phyloP scores from a whole-genome alignment of 1,139 yeast genomes.

The Groenewaldozyma sp. region DNA sequence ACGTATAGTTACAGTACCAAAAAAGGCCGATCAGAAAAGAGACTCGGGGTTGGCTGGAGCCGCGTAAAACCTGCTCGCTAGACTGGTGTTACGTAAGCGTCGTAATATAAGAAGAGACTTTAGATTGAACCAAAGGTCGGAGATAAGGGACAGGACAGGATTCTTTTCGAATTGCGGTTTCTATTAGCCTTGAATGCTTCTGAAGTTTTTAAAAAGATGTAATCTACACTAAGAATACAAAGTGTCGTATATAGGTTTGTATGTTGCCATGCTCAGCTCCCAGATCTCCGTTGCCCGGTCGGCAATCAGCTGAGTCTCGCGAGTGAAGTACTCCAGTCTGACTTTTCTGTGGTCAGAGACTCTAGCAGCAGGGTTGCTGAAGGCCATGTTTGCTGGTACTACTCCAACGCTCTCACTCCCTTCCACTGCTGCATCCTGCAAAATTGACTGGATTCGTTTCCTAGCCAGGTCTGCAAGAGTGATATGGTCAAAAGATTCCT shows the following conservation, averaged over 20 bases:
- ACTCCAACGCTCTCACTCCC: background rate
- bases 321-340: constrained; percentile 12
- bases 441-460: constrained; percentile 12
- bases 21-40: no score
- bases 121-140: no score
- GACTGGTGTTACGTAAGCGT: no score
- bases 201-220: no score
- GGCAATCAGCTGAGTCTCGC: constrained; percentile 15
- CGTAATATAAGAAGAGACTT: no score
- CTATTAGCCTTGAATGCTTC: no score
- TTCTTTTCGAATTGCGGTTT: no score
- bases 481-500: constrained; percentile 2
- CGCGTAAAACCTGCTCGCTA: no score
- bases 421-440: background rate
- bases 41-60: no score
- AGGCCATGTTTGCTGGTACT: background rate
- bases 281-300: constrained; percentile 15
- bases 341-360: background rate
- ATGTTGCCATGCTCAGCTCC: constrained; percentile 15
- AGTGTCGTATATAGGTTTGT: constrained; percentile 18
- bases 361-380: background rate
- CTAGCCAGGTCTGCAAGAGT: constrained; percentile 17
- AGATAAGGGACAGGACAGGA: no score
- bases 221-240: constrained; percentile 8
- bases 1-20: no score